phyloP scores from a whole-genome alignment of 2,329 filamentous ascomycete genomes.

The Hortaea werneckii region DNA sequence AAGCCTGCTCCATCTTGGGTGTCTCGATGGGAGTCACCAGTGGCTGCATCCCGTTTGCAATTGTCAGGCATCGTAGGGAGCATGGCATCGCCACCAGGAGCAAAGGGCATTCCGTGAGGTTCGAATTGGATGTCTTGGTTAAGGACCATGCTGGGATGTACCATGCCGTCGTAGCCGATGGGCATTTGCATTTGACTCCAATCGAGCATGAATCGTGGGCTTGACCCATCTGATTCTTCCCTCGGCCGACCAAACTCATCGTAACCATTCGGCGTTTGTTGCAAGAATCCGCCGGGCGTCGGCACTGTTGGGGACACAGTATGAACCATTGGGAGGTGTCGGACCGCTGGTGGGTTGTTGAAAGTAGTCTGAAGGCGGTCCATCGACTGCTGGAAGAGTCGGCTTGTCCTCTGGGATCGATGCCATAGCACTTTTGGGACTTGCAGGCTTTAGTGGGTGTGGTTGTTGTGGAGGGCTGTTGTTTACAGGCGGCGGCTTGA shows the following conservation, averaged over 20 bases:
- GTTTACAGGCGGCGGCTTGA: background rate
- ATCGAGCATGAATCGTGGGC: conserved; percentile 40
- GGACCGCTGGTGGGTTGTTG: conserved; percentile 31
- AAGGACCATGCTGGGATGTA: conserved; percentile 35
- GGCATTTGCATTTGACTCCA: conserved; percentile 39
- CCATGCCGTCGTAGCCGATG: conserved; percentile 33
- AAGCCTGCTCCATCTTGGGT: conserved; percentile 36
- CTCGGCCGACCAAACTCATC: conserved; percentile 33
- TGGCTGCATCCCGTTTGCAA: conserved; percentile 25
- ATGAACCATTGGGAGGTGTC: conserved; percentile 9
- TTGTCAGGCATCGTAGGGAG: conserved; percentile 37
- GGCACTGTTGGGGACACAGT: conserved; percentile 12
- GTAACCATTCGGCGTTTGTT: conserved; percentile 36
- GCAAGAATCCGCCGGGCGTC: conserved; percentile 24
- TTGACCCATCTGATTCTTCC: conserved; percentile 34
- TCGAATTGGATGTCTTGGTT: conserved; percentile 37
- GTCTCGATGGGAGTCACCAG: conserved; percentile 39
- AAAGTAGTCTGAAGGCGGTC: conserved; percentile 29
- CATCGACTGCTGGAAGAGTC: conserved; percentile 20
- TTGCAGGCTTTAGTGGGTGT: conserved; percentile 25
- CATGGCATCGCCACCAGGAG: conserved; percentile 29
- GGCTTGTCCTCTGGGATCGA: conserved; percentile 21
- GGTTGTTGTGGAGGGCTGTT: conserved; percentile 24
- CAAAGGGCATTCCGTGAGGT: conserved; percentile 28
- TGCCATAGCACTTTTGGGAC: conserved; percentile 16